Evolutionary conservation across 2,329 filamentous ascomycete species (phyloP).

Genomic region (Sclerotinia spermophila): DNA sequence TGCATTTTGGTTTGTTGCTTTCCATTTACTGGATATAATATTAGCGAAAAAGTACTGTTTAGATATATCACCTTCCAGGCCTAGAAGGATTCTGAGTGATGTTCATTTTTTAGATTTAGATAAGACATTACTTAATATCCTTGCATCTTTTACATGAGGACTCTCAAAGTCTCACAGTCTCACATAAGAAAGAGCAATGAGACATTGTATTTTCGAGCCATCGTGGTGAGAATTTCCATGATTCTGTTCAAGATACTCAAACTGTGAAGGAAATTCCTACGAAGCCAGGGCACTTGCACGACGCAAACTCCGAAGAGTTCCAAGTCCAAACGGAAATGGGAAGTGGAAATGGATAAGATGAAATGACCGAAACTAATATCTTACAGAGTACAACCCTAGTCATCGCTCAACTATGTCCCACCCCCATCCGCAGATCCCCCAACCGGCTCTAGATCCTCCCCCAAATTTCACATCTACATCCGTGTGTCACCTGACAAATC

Average conservation of each 20-base stretch:
- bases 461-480: background rate
- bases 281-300: background rate
- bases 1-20: too few relatives aligned
- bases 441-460: background rate
- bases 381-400: background rate
- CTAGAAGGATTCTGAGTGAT: background rate
- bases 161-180: background rate
- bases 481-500: background rate
- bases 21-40: background rate
- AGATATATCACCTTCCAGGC: background rate
- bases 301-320: background rate
- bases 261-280: background rate
- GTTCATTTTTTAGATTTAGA: background rate
- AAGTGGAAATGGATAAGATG: background rate
- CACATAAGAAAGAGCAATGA: background rate
- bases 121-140: background rate
- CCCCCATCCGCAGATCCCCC: background rate
- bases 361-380: background rate
- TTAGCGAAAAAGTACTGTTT: background rate
- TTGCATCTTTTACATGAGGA: background rate
- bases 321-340: background rate
- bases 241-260: background rate
- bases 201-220: background rate
- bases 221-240: background rate
- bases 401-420: background rate